These are phyloP conservation scores for Colletotrichum euphorbiae DNA, from an alignment of 2,329 filamentous ascomycete species.

Conservation along the genomic window DNA sequence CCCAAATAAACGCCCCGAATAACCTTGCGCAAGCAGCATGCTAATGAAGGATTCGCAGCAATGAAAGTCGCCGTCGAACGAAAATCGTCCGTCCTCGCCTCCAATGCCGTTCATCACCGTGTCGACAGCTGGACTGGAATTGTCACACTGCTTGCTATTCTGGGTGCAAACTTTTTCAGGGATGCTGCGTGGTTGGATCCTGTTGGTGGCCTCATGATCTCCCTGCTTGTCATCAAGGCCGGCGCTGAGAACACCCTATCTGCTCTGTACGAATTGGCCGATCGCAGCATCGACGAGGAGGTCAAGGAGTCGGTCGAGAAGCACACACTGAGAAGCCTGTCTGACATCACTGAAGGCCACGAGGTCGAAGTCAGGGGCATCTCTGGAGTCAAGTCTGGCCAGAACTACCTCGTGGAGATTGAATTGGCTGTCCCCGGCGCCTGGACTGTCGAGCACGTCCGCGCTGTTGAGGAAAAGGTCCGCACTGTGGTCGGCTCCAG, in stretches of 20 bases:
- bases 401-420: slow-evolving; percentile 94
- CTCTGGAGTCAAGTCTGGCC: slow-evolving; percentile 92
- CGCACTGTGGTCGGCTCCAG: slow-evolving; percentile 78
- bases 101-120: slow-evolving; percentile 95
- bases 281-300: slow-evolving; percentile 88
- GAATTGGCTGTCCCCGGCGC: slow-evolving; percentile 82
- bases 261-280: slow-evolving; percentile 89
- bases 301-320: slow-evolving; percentile 78
- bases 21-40: slow-evolving; percentile 5
- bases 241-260: slow-evolving; percentile 87
- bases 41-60: slow-evolving; percentile 60
- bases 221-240: slow-evolving; percentile 90
- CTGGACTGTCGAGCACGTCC: slow-evolving; percentile 80
- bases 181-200: slow-evolving; percentile 94
- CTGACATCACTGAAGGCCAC: slow-evolving; percentile 62
- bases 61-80: slow-evolving; percentile 96
- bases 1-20: neutral
- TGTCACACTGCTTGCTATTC: slow-evolving; percentile 89
- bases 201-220: slow-evolving; percentile 92
- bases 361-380: slow-evolving; percentile 80
- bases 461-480: slow-evolving; percentile 78
- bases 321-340: slow-evolving; percentile 71
- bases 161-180: slow-evolving; percentile 86
- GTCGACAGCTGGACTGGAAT: slow-evolving; percentile 96
- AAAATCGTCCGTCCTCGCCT: slow-evolving; percentile 94